Evolutionary conservation across 176 grass and related monocot genomes (phyloP).

Genomic region (Bromus sterilis): DNA sequence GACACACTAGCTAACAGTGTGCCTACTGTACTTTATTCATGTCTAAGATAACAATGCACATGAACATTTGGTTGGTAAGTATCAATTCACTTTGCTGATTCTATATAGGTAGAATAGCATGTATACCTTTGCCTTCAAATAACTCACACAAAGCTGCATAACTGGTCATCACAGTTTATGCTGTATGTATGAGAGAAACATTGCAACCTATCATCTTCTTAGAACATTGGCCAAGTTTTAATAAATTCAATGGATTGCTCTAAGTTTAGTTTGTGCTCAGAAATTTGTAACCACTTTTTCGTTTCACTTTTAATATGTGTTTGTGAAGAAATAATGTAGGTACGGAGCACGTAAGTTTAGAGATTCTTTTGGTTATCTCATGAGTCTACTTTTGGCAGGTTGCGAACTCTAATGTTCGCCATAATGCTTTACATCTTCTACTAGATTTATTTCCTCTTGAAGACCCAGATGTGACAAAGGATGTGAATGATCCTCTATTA

Average conservation of each 20-base stretch:
- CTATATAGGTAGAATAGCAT: not conserved
- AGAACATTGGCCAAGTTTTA: not conserved
- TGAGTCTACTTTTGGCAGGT: slow-evolving; percentile 41
- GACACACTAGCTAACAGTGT: not conserved
- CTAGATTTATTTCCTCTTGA: slow-evolving; percentile 93
- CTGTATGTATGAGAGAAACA: not conserved
- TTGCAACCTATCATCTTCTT: not conserved
- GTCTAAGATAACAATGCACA: not conserved
- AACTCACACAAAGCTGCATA: not conserved
- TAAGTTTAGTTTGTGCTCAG: not conserved
- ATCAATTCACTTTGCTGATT: not conserved
- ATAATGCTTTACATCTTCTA: slow-evolving; percentile 80
- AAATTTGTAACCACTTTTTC: not conserved
- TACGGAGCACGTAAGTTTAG: not conserved
- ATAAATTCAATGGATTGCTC: not conserved
- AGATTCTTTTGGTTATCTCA: not conserved
- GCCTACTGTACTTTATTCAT: not conserved
- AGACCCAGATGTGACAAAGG: slow-evolving; percentile 88
- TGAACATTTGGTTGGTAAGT: not conserved
- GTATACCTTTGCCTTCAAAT: not conserved
- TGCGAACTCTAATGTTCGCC: slow-evolving; percentile 84
- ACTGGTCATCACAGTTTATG: not conserved
- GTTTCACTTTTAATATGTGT: not conserved
- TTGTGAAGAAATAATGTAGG: not conserved
- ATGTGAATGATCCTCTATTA: slow-evolving; percentile 71